phyloP scores from a whole-genome alignment of 805 yeast species.

The Blastobotrys chiropterorum region DNA sequence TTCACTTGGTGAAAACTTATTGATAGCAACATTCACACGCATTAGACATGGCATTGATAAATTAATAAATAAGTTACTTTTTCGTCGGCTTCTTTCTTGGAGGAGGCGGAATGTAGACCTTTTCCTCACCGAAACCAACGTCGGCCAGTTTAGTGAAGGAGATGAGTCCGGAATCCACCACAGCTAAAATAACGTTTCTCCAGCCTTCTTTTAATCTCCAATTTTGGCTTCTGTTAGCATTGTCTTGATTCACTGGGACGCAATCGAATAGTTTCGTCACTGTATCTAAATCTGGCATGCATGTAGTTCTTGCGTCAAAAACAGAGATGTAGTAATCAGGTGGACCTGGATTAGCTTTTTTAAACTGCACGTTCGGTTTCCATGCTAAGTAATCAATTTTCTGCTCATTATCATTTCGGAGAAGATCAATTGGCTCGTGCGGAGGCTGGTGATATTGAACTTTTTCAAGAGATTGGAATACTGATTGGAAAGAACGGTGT shows the following conservation, averaged over 20 bases:
- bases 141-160: constrained; percentile 16
- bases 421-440: constrained; percentile 8
- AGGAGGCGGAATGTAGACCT: constrained; percentile 12
- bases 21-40: too few relatives aligned
- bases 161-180: constrained; percentile 63
- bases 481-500: constrained; percentile 9
- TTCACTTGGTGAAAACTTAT: too few relatives aligned
- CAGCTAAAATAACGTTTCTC: constrained; percentile 53
- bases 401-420: constrained; percentile 11
- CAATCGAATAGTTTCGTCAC: constrained; percentile 30
- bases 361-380: constrained; percentile 69
- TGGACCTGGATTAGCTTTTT: constrained; percentile 54
- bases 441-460: constrained; percentile 22
- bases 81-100: not conserved
- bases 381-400: constrained; percentile 60
- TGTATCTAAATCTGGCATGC: constrained; percentile 30
- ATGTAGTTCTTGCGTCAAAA: constrained; percentile 36
- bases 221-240: constrained; percentile 30
- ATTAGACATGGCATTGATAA: too few relatives aligned
- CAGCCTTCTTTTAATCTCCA: constrained; percentile 47
- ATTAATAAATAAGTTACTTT: not conserved
- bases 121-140: constrained; percentile 17
- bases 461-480: constrained; percentile 21
- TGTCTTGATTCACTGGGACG: constrained; percentile 16
- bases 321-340: constrained; percentile 75